Percentiles rank a stretch among this genome's conserved stretches.
Conservation (phyloP, 768 basidiomycete genomes). For the Agrocybe praecox region DNA sequence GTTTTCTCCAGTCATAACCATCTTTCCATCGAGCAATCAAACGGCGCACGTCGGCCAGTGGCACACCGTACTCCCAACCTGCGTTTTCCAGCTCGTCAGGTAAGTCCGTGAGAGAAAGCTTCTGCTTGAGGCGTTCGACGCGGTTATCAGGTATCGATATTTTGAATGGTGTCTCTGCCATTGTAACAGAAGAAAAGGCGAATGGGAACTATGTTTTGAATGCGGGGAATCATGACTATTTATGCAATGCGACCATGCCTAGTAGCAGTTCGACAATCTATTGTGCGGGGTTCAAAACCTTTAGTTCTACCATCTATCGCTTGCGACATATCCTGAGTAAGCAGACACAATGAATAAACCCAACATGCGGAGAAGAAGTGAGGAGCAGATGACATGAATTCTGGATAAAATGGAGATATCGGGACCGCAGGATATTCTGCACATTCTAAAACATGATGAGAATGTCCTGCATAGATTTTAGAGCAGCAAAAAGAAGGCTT, state of each 20-base stretch:
- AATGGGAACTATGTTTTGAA: neutral
- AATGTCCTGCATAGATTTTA: too few relatives aligned
- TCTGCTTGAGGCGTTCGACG: conserved; percentile 41
- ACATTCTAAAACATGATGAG: too few relatives aligned
- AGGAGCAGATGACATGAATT: too few relatives aligned
- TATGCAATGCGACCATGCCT: neutral
- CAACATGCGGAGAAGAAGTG: too few relatives aligned
- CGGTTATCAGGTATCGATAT: conserved; percentile 46
- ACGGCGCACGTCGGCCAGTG: conserved; percentile 50
- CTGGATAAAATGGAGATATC: too few relatives aligned
- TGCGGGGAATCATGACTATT: neutral
- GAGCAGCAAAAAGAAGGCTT: too few relatives aligned
- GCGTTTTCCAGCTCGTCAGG: conserved; percentile 61
- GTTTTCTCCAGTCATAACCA: conserved; percentile 58
- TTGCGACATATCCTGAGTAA: neutral
- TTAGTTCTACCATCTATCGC: neutral
- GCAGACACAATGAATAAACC: neutral
- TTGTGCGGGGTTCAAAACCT: neutral
- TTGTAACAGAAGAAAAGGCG: neutral
- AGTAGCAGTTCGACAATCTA: neutral
- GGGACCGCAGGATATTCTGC: too few relatives aligned
- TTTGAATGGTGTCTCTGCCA: conserved; percentile 37
- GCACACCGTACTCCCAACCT: conserved; percentile 54
- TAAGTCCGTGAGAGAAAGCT: conserved; percentile 49
- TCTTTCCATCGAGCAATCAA: conserved; percentile 52